Conservation (phyloP, 371 early-diverging fungal genomes). For the Mucor sp. region DNA sequence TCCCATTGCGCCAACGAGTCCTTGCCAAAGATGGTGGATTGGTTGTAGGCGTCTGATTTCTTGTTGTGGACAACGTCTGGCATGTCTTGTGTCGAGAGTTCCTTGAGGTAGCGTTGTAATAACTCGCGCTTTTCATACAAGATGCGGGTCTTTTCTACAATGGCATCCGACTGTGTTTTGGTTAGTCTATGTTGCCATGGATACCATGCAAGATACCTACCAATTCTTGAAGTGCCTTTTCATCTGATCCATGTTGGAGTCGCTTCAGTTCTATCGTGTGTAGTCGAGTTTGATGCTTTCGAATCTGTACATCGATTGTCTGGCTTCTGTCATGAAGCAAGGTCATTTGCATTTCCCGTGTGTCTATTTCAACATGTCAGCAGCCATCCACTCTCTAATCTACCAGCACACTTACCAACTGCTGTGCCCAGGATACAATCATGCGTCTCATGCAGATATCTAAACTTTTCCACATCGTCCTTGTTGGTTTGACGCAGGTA, state of each 20-base stretch:
- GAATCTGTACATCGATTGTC: constrained; percentile 11
- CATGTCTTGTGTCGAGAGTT: constrained; percentile 13
- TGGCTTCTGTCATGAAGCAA: constrained; percentile 9
- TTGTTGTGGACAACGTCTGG: not conserved
- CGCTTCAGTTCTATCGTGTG: constrained; percentile 31
- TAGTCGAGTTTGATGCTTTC: constrained; percentile 14
- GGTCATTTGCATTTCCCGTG: constrained; percentile 19
- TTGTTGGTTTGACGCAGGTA: constrained; percentile 45
- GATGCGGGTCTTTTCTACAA: constrained; percentile 11
- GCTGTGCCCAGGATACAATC: constrained; percentile 35
- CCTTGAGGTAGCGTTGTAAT: constrained; percentile 15
- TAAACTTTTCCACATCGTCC: constrained; percentile 19
- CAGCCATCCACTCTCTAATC: not conserved
- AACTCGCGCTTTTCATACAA: constrained; percentile 13
- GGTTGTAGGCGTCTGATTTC: not conserved
- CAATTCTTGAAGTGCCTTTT: constrained; percentile 18
- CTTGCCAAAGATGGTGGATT: constrained; percentile 2
- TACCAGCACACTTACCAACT: constrained; percentile 24
- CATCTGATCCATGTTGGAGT: constrained; percentile 11
- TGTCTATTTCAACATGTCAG: not conserved
- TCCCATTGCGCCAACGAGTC: constrained; percentile 24
- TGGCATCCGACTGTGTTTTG: not conserved
- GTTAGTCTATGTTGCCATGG: not conserved
- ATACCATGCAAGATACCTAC: constrained; percentile 5
- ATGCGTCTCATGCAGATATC: constrained; percentile 36